Evolutionary conservation across 2,329 filamentous ascomycete species (phyloP), one percentile per base, ranked within the genome.

Genomic region (Rhynchosporium agropyri): DNA sequence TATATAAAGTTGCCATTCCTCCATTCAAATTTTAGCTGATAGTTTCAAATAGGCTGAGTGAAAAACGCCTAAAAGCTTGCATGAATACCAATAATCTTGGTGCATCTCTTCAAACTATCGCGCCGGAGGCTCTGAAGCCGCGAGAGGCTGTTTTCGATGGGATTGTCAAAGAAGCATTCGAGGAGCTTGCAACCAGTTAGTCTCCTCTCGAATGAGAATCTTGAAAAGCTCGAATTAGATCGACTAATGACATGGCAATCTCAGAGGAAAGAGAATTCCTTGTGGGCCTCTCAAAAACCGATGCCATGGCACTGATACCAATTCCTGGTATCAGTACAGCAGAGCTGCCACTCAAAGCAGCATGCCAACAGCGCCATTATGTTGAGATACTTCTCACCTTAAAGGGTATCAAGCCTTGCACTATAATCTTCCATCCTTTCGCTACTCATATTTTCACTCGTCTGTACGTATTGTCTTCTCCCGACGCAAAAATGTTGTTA

Each of bases 331-430:
- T 58, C 15, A 49, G 12, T 13, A 13, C 20, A n/a, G 28, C 38
- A n/a, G 42, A 46, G 15, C n/a, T 49, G 26, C 29, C 42, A 4
- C 5, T 56, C 43, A 26, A 48, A 31, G 31, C 33, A 33, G 60
- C 60, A 40, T 3, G 15, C 12, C 28, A 54, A 3, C 28, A 45
- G n/a, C 61, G 61, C 5, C 61, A 63, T 43, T n/a, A 63, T 13
- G 33, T 63, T 20, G 61, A 63, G 38, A 42, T 63, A 15, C 49
- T 63, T 3, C 43, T 63, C n/a, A 53, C 56, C 0, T 26, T 63
- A 26, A 60, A 59, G 28, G 45, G n/a, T 1, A 36, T 63, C 31
- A 63, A 63, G 26, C 56, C 61, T 28, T 63, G 61, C 31, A 60
- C 56, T 1, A 31, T 33, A 2, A 54, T 63, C 49, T 36, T 36